Evolutionary conservation across 2,329 filamentous ascomycete species (phyloP), one percentile per base, ranked within the genome.

Genomic region (Penicillium hesseltinei): DNA sequence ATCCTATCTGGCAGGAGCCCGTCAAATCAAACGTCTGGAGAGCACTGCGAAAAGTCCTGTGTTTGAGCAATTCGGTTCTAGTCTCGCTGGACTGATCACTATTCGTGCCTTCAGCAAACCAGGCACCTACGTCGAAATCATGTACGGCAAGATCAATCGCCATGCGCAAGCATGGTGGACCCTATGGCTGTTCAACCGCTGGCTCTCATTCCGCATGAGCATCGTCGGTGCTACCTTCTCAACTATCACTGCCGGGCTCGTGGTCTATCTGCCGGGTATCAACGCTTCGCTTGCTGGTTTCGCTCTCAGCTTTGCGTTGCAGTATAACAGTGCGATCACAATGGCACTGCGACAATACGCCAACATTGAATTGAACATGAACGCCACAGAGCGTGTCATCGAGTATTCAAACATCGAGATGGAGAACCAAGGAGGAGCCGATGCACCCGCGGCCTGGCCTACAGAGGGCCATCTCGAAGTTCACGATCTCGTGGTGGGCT

Each of bases 51-150:
- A 91, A 72, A 90, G 87, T 0, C 90, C 90, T 0, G 85, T 93
- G 1, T 92, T 91, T 65, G 90, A 93, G 70, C 86, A 90, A 60
- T 92, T 93, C 66, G 87, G 87, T 11, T 86, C 88, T 1, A 84
- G 88, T 0, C 81, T 93, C 10, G 82, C 84, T 0, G 90, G 90
- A 5, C 84, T 94, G 19, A 80, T 84, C 1, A 92, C 90, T 0
- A 90, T 94, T 51, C 84, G 90, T 13, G 88, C 88, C 0, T 93
- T 90, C 63, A 85, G 85, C 62, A 91, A 90, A 76, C 77, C 80
- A 0, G 79, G 84, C 21, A 80, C 81, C 1, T 93, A 91, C 62
- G 78, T 89, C 45, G 79, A 86, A 11, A 81, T 84, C 54, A 92
- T 93, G 87, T 87, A 88, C 69, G 70, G 72, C 47, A 83, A 83